Conservation (phyloP, 306 rosid genomes). For the Mimosa pudica region DNA sequence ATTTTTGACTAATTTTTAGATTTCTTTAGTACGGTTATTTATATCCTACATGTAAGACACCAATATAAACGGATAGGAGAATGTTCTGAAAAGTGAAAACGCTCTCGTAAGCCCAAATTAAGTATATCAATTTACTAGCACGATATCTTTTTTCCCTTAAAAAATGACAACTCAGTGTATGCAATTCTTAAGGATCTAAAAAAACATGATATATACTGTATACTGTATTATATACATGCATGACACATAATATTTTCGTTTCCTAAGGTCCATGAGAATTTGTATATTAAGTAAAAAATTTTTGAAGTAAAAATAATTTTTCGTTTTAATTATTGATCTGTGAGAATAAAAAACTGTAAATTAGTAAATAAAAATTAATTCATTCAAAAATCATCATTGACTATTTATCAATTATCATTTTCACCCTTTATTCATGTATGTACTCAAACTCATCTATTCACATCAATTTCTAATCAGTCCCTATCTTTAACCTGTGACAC, state of each 20-base stretch:
- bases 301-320: not conserved
- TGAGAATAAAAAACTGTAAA: not conserved
- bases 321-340: not conserved
- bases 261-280: not conserved
- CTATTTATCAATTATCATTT: not conserved
- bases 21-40: no score
- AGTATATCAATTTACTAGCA: not conserved
- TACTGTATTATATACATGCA: not conserved
- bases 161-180: no score
- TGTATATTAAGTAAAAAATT: not conserved
- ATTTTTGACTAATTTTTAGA: no score
- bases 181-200: no score
- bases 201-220: no score
- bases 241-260: not conserved
- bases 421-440: not conserved
- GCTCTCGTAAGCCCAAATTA: not conserved
- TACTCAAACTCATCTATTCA: not conserved
- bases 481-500: slow-evolving; percentile 15
- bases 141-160: no score
- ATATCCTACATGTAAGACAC: not conserved
- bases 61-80: not conserved
- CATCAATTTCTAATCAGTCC: not conserved
- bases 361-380: no score
- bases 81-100: not conserved
- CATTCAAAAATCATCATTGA: not conserved